Evolutionary conservation across 2,329 filamentous ascomycete genomes (phyloP), one percentile per base, ranked within the genome.

Genomic region (Grosmannia serpens): DNA sequence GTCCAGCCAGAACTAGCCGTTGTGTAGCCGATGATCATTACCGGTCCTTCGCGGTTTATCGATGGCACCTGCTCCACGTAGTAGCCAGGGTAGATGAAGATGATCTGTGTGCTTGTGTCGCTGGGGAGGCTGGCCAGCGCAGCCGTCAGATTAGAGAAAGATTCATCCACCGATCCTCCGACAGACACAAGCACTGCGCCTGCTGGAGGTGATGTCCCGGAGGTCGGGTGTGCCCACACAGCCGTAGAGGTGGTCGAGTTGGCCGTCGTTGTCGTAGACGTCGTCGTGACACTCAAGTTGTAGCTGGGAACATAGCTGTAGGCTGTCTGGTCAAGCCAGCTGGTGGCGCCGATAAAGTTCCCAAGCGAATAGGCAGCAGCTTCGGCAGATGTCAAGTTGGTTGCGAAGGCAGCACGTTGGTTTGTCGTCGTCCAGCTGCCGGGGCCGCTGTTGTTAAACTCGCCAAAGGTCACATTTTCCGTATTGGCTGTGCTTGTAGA

Each of bases 81-180:
- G 41, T 79, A 83, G 7, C 82, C 82, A 26, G 76, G 69, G 64
- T 80, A 68, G 67, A 87, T 79, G 71, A 86, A 87, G 69, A 87
- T 83, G 65, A 58, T 58, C 51, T 58, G 56, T 27, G 56, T 68
- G 20, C 54, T 64, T 29, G 55, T 22, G 58, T 65, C 44, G 53
- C 58, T 57, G 51, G 55, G 61, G 8, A 65, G 46, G 63, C 67
- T 66, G 20, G 64, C 62, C 38, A 71, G 63, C 1, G 68, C 69
- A 15, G 59, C 62, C 1, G 68, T 70, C 29, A 71, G 59, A 50
- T 60, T 70, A 17, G 53, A 64, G 62, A 64, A 70, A 0, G 69
- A 67, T 11, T 62, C 67, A 2, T 62, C 55, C 29, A 62, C 60
- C 56, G 61, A 57, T 35, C 65, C 69, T 17, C 63, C 60, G 13